Conservation (phyloP, 176 grass and related monocot genomes). For the Avena insularis region DNA sequence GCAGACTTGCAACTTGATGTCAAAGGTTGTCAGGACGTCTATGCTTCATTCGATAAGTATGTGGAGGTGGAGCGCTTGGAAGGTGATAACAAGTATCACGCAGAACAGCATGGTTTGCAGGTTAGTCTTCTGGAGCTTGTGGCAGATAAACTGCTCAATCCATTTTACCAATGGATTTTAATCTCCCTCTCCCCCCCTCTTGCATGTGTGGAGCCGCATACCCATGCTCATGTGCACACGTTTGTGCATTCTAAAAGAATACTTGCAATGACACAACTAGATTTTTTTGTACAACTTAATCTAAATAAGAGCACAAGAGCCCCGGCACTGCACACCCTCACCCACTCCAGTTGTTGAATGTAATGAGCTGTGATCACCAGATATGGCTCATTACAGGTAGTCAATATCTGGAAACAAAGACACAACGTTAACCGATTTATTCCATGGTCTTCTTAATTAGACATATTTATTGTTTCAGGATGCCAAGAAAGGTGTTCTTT, state of each 20-base stretch:
- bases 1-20: slow-evolving; percentile 98
- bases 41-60: slow-evolving; percentile 99
- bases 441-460: slow-evolving; percentile 18
- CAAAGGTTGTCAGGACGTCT: slow-evolving; percentile 93
- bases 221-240: neutral
- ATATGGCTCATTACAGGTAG: neutral
- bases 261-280: neutral
- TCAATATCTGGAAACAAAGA: slow-evolving; percentile 1
- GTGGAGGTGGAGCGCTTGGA: slow-evolving; percentile 94
- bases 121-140: slow-evolving; percentile 48
- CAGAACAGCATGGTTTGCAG: slow-evolving; percentile 94
- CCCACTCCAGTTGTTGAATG: slow-evolving; percentile 1
- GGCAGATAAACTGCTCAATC: neutral
- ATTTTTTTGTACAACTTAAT: neutral
- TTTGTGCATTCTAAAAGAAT: neutral
- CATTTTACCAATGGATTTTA: neutral
- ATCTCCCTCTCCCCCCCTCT: neutral
- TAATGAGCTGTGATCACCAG: slow-evolving; percentile 1
- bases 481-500: slow-evolving; percentile 99
- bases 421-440: neutral
- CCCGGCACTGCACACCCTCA: slow-evolving; percentile 7
- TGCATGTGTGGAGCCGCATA: neutral
- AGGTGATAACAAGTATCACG: slow-evolving; percentile 98
- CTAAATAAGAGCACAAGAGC: neutral
- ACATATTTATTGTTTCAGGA: slow-evolving; percentile 70